Evolutionary conservation across 2,329 filamentous ascomycete species (phyloP).

Genomic region (Calonectria fujianensis): DNA sequence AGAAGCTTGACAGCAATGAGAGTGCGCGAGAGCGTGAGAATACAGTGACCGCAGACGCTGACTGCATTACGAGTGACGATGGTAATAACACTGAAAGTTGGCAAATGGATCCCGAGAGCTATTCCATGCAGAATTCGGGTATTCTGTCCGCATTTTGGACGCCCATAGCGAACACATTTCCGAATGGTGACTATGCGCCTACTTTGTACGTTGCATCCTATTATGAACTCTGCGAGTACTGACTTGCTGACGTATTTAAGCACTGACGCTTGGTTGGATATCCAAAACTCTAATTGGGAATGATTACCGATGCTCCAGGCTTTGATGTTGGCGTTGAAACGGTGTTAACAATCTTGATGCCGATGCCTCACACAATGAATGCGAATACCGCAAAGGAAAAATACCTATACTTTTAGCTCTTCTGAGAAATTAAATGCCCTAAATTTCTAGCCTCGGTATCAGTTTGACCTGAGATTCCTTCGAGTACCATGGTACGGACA

Average conservation of each 20-base stretch:
- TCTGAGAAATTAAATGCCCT: too few species aligned
- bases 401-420: too few species aligned
- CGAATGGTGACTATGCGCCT: slow-evolving; percentile 2
- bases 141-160: slow-evolving; percentile 23
- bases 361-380: not conserved
- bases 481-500: too few species aligned
- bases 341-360: not conserved
- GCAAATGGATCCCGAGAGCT: not conserved
- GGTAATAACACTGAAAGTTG: not conserved
- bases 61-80: not conserved
- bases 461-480: too few species aligned
- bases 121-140: not conserved
- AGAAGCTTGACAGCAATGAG: slow-evolving; percentile 2
- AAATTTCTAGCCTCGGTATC: too few species aligned
- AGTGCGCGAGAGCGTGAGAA: not conserved
- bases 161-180: not conserved
- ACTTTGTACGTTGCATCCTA: not conserved
- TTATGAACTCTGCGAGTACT: too few species aligned
- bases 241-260: not conserved
- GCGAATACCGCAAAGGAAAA: too few species aligned
- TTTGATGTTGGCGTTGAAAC: not conserved
- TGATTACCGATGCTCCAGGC: not conserved
- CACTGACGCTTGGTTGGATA: slow-evolving; percentile 9
- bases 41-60: not conserved
- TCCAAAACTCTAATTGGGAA: slow-evolving; percentile 4